These are phyloP conservation scores for Rhodotorula babjevae DNA, from an alignment of 768 basidiomycete species.

Conservation along the genomic window DNA sequence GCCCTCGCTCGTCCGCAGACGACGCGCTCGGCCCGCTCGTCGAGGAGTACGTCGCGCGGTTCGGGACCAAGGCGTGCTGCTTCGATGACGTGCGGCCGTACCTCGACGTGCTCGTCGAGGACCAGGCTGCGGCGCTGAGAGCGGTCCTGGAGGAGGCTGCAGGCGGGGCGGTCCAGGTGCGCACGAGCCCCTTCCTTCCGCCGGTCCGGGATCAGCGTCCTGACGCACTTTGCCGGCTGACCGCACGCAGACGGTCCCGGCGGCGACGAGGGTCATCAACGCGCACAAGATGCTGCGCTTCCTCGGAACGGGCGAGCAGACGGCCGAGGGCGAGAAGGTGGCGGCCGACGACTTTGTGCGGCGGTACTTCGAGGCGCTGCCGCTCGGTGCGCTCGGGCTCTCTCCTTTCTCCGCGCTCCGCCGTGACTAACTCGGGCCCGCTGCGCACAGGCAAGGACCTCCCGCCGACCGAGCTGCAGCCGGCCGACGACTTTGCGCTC, in stretches of 20 bases:
- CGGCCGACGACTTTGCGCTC: slow-evolving; percentile 76
- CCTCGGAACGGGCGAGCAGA: slow-evolving; percentile 51
- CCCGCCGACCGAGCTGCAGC: slow-evolving; percentile 73
- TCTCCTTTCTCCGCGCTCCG: background rate
- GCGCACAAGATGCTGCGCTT: slow-evolving; percentile 68
- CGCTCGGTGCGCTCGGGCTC: slow-evolving; percentile 51
- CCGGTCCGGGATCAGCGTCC: too few relatives aligned
- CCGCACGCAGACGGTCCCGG: slow-evolving; percentile 42
- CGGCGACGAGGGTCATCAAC: slow-evolving; percentile 67
- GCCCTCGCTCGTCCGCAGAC: background rate
- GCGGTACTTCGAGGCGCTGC: slow-evolving; percentile 64
- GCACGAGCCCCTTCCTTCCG: slow-evolving; percentile 12
- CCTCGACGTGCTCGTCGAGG: slow-evolving; percentile 48
- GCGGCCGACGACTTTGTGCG: slow-evolving; percentile 56
- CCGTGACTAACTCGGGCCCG: background rate
- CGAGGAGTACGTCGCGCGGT: slow-evolving; percentile 63
- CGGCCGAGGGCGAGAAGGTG: slow-evolving; percentile 57
- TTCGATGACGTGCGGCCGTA: slow-evolving; percentile 78
- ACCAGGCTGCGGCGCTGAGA: slow-evolving; percentile 59
- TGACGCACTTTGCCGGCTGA: too few relatives aligned
- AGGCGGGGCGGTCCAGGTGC: background rate
- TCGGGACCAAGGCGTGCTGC: slow-evolving; percentile 78
- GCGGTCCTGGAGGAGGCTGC: slow-evolving; percentile 45
- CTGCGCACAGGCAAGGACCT: slow-evolving; percentile 53
- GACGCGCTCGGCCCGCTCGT: slow-evolving; percentile 50